Evolutionary conservation across 768 basidiomycete genomes (phyloP).

Genomic region (Termitomyces sp.): DNA sequence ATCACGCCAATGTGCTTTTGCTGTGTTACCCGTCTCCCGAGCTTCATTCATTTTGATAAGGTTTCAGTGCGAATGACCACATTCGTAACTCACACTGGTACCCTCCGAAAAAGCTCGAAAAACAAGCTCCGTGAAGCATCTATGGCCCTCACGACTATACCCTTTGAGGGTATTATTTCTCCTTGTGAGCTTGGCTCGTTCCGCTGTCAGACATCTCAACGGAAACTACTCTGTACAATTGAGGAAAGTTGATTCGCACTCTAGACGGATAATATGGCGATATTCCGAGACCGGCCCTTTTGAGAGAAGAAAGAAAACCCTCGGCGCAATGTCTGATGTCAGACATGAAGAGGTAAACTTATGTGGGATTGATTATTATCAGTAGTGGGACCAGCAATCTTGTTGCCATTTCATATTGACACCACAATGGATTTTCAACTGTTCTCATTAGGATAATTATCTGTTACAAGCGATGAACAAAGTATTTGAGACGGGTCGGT

Average conservation of each 20-base stretch:
- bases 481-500: not conserved
- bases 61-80: conserved; percentile 33
- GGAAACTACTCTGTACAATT: not conserved
- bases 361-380: not conserved
- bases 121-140: conserved; percentile 45
- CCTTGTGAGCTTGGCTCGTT: conserved; percentile 55
- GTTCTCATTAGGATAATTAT: not conserved
- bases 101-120: conserved; percentile 37
- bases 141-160: conserved; percentile 45
- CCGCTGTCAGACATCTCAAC: conserved; percentile 54
- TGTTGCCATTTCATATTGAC: not conserved
- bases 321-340: not conserved
- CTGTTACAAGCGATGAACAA: not conserved
- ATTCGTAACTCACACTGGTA: conserved; percentile 32
- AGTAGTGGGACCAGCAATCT: not conserved
- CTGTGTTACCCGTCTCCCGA: conserved; percentile 3
- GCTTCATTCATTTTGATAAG: conserved; percentile 16
- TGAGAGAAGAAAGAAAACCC: too few relatives aligned
- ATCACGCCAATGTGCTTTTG: not conserved
- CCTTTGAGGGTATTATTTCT: conserved; percentile 15
- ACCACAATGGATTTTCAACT: not conserved
- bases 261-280: not conserved
- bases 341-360: not conserved
- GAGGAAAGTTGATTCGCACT: not conserved
- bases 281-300: not conserved